Conservation (phyloP, 495 filamentous ascomycete species). For the Talaromyces liani region DNA sequence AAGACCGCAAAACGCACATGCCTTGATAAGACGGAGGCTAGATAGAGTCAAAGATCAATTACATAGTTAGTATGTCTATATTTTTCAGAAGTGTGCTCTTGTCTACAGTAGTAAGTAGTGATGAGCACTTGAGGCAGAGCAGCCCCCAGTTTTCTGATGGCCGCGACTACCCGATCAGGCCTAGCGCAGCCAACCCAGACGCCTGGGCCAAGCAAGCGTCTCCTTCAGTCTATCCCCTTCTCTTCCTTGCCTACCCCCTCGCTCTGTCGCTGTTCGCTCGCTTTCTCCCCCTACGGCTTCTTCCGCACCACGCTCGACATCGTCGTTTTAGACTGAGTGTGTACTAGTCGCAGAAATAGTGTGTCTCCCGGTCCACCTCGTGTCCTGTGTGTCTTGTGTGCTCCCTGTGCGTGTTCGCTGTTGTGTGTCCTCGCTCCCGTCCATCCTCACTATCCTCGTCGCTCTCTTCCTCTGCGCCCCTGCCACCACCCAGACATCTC, state of each 20-base stretch:
- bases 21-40: background rate
- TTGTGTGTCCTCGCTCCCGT: background rate
- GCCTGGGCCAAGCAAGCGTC: background rate
- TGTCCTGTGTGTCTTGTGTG: background rate
- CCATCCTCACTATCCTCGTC: background rate
- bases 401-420: background rate
- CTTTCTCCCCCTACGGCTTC: background rate
- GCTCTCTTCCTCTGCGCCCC: constrained; percentile 1
- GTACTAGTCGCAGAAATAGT: background rate
- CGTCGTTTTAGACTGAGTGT: background rate
- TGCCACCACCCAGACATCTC: constrained; percentile 6
- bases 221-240: background rate
- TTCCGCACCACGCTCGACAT: background rate
- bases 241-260: background rate
- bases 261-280: background rate
- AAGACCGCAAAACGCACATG: background rate
- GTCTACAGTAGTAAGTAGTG: too few species aligned
- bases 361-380: background rate
- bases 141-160: background rate
- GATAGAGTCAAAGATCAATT: too few species aligned
- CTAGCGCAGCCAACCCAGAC: background rate
- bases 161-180: background rate
- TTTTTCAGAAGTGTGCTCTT: background rate
- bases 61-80: too few species aligned
- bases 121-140: background rate